Evolutionary conservation across 1,284 basidiomycete genomes (phyloP).

Genomic region (Vanrija sp.): DNA sequence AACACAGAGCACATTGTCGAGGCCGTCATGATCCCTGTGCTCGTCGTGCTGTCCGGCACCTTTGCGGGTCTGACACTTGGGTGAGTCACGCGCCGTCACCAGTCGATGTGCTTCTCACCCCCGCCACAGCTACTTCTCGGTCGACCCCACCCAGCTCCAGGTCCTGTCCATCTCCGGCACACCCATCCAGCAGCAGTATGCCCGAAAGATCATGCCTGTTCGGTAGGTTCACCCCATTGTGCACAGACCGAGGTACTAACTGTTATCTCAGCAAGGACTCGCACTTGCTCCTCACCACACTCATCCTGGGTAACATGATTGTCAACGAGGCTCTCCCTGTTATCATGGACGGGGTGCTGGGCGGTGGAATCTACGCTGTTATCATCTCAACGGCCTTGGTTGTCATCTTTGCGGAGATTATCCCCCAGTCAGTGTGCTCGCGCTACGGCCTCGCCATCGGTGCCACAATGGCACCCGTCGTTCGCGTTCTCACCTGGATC

Average conservation of each 20-base stretch:
- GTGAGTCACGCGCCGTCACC: slow-evolving; percentile 18
- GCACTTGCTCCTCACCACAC: slow-evolving; percentile 74
- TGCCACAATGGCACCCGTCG: slow-evolving; percentile 76
- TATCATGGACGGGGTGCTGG: slow-evolving; percentile 76
- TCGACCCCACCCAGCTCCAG: slow-evolving; percentile 86
- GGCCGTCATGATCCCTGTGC: slow-evolving; percentile 56
- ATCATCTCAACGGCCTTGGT: slow-evolving; percentile 75
- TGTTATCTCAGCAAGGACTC: slow-evolving; percentile 58
- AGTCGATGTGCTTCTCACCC: background rate
- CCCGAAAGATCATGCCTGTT: slow-evolving; percentile 79
- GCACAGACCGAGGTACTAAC: background rate
- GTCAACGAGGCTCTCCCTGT: slow-evolving; percentile 84
- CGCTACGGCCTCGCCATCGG: slow-evolving; percentile 85
- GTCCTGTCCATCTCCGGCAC: slow-evolving; percentile 81
- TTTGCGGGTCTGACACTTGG: slow-evolving; percentile 56
- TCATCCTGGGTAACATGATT: slow-evolving; percentile 81
- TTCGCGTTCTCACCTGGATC: slow-evolving; percentile 62
- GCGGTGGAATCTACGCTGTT: slow-evolving; percentile 71
- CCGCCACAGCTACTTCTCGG: slow-evolving; percentile 75
- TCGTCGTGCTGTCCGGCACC: slow-evolving; percentile 57
- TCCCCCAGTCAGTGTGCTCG: slow-evolving; percentile 73
- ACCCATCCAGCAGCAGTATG: slow-evolving; percentile 71
- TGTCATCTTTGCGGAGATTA: slow-evolving; percentile 60
- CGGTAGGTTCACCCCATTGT: slow-evolving; percentile 47
- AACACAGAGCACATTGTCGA: slow-evolving; percentile 23